phyloP scores from a whole-genome alignment of 805 yeast genomes.

The Grigorovia humatica region DNA sequence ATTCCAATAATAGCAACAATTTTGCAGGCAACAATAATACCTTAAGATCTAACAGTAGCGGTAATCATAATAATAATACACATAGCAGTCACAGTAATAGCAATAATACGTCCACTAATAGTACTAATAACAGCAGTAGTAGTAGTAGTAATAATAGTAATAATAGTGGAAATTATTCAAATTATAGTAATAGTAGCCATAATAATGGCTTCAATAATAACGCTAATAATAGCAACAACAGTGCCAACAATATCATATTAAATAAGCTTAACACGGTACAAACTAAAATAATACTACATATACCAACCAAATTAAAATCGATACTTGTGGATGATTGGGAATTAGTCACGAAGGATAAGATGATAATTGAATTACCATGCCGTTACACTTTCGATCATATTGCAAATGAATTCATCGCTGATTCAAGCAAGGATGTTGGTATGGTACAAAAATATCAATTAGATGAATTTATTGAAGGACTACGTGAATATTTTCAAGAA shows the following conservation, averaged over 20 bases:
- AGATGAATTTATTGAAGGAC: constrained; percentile 61
- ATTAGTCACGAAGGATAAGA: constrained; percentile 67
- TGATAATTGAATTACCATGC: constrained; percentile 57
- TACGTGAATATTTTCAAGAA: constrained; percentile 63
- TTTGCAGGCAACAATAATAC: not conserved
- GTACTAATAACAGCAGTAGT: not conserved
- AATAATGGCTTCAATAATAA: not conserved
- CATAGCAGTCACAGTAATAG: not conserved
- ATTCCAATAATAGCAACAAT: no score
- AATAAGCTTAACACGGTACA: constrained; percentile 1
- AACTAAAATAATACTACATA: constrained; percentile 38
- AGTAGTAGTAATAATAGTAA: not conserved
- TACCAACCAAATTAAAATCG: constrained; percentile 60
- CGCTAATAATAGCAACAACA: not conserved
- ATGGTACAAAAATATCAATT: constrained; percentile 36
- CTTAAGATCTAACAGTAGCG: not conserved
- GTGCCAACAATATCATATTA: not conserved
- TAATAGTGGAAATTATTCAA: not conserved
- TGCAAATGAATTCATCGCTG: constrained; percentile 23
- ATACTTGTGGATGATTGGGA: constrained; percentile 91
- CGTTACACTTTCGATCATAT: constrained; percentile 40
- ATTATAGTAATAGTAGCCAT: not conserved
- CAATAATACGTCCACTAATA: not conserved
- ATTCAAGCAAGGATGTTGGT: constrained; percentile 13
- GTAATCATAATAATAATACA: not conserved